Base-by-base conservation (phyloP, 1,284 basidiomycete genomes). In the Irpex lacteus region DNA sequence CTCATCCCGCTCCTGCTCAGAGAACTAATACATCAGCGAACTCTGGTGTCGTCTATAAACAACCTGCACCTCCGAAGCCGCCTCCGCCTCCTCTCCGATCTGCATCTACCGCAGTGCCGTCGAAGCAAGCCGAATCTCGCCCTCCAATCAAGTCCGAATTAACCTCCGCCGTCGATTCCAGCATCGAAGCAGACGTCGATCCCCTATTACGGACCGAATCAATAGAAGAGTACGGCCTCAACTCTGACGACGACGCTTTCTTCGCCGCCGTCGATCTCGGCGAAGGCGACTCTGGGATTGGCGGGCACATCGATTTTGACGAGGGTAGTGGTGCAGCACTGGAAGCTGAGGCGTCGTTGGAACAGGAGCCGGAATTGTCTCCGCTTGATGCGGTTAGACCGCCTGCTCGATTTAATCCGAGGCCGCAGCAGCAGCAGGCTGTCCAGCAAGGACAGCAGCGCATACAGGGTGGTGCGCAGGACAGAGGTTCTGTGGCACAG, bases 191-290 rank as follows among this genome's bases (percentile, higher is more conserved):
- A 47, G 26, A 38, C 19, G 50, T 37, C n/a, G 44, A 56, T 9
- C 60, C 50, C 5, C 34, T 55, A 2, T 58, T 60, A 8, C 21
- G 50, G 26, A n/a, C 60, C 7, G 15, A 15, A 40, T 44, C 37
- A 60, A 58, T 38, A 4, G 75, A 72, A 2, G 71, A 75, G 0
- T 88, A 82, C 68, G 78, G 78, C 15, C 82, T 88, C 68, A 75
- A 77, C 56, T 87, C 85, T 0, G 86, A 91, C 44, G 89, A 90
- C 60, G 88, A 85, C 62, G 85, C 80, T 4, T 82, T 89, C 66
- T 76, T 87, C 47, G 86, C 86, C 26, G 75, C 79, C 7, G 77
- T 89, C 21, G 87, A 89, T 66, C 76, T 88, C 1, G 82, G 79
- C 1, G 84, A 85, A 9, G 77, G 76, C 18, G 86, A 88, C 65